These are phyloP conservation scores for Eucalyptus marginata DNA, from an alignment of 345 rosid species.

Conservation along the genomic window DNA sequence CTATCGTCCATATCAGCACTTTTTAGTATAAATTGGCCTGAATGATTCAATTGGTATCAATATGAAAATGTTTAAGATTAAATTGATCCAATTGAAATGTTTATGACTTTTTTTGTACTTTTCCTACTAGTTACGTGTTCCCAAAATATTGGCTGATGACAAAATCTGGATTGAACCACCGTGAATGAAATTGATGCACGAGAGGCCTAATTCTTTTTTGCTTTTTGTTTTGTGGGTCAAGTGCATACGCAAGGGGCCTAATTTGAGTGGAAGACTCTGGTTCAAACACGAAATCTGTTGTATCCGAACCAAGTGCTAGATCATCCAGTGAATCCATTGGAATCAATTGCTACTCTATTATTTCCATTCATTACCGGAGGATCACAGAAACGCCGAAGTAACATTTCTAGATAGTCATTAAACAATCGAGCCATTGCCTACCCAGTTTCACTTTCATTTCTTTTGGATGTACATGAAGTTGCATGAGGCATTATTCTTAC, in stretches of 20 bases:
- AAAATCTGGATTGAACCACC: rapidly evolving
- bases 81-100: rapidly evolving
- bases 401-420: neutral
- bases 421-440: neutral
- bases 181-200: too few relatives aligned
- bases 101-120: rapidly evolving
- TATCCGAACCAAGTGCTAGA: neutral
- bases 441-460: neutral
- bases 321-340: neutral
- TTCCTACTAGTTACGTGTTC: rapidly evolving
- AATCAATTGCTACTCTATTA: neutral
- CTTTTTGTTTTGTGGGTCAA: rapidly evolving
- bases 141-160: neutral
- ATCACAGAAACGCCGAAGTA: neutral
- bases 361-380: neutral
- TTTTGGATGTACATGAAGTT: neutral
- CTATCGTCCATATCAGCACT: rapidly evolving
- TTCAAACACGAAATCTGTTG: neutral
- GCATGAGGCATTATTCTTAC: neutral
- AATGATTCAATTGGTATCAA: rapidly evolving
- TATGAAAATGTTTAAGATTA: rapidly evolving
- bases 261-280: neutral
- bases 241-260: rapidly evolving
- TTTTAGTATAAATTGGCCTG: rapidly evolving
- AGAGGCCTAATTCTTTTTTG: too few relatives aligned